Evolutionary conservation across 768 basidiomycete species (phyloP).

Genomic region (Boletellus ananas): DNA sequence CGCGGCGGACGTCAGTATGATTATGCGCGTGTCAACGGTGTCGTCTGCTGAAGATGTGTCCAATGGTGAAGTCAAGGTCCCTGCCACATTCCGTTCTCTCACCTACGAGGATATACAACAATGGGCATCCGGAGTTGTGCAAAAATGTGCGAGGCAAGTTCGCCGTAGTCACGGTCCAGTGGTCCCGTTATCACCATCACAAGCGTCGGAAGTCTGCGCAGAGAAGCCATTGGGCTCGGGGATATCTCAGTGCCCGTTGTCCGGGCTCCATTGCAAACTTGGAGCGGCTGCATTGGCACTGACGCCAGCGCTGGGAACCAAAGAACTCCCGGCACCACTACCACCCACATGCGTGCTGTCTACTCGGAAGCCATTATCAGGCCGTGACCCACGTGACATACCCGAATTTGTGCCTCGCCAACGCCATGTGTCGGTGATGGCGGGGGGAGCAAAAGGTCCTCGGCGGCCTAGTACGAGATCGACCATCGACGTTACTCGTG

Average conservation of each 20-base stretch:
- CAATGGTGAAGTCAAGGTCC: conserved; percentile 4
- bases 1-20: conserved; percentile 17
- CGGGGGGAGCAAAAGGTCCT: background rate
- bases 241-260: conserved; percentile 21
- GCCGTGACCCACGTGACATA: conserved; percentile 15
- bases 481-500: conserved; percentile 1
- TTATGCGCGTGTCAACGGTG: conserved; percentile 11
- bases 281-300: background rate
- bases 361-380: background rate
- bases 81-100: conserved; percentile 12
- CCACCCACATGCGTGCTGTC: background rate
- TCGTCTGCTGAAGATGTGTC: conserved; percentile 12
- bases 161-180: conserved; percentile 4
- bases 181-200: conserved; percentile 24
- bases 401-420: conserved; percentile 28
- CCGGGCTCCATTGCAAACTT: conserved; percentile 24
- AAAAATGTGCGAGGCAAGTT: conserved; percentile 20
- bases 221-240: conserved; percentile 23
- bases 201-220: conserved; percentile 25
- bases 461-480: background rate
- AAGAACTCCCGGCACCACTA: background rate
- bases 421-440: background rate
- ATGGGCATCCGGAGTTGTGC: conserved; percentile 26
- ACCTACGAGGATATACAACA: conserved; percentile 24
- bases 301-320: background rate